Conservation (phyloP, 495 filamentous ascomycete genomes). For the Talaromyces thailandensis region DNA sequence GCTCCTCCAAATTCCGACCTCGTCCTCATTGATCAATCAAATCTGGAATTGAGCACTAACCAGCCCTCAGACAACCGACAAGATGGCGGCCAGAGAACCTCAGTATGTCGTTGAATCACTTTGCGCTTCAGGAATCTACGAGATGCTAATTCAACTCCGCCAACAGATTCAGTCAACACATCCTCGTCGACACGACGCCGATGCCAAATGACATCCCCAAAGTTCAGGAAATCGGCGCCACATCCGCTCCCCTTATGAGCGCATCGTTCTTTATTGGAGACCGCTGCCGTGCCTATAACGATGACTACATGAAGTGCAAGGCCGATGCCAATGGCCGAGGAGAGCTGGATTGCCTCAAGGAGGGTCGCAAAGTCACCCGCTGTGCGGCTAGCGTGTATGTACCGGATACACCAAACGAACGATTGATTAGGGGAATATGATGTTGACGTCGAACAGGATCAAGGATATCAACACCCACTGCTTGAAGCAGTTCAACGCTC, state of each 20-base stretch:
- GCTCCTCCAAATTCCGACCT: slow-evolving; percentile 5
- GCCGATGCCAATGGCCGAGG: slow-evolving; percentile 76
- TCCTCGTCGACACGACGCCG: slow-evolving; percentile 92
- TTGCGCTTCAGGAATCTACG: neutral
- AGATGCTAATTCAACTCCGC: slow-evolving; percentile 11
- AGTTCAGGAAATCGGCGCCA: slow-evolving; percentile 84
- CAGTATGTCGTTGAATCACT: slow-evolving; percentile 23
- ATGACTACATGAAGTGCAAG: slow-evolving; percentile 99
- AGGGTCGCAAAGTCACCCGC: slow-evolving; percentile 90
- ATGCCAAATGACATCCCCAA: slow-evolving; percentile 84
- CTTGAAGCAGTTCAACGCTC: slow-evolving; percentile 77
- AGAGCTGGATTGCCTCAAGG: slow-evolving; percentile 90
- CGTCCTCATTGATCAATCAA: slow-evolving; percentile 1
- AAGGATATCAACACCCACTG: slow-evolving; percentile 95
- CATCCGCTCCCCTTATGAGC: slow-evolving; percentile 80
- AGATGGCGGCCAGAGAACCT: slow-evolving; percentile 42
- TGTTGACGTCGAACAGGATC: slow-evolving; percentile 47
- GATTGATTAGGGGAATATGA: no score
- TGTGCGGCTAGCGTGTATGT: slow-evolving; percentile 95
- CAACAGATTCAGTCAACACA: slow-evolving; percentile 81
- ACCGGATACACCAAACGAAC: no score
- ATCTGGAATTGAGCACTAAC: slow-evolving; percentile 9
- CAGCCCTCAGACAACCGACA: slow-evolving; percentile 18
- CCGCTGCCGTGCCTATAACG: slow-evolving; percentile 88
- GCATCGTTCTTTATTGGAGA: slow-evolving; percentile 97